Base-by-base conservation (phyloP, 257 asterid species). In the Primulina huaijiensis region DNA sequence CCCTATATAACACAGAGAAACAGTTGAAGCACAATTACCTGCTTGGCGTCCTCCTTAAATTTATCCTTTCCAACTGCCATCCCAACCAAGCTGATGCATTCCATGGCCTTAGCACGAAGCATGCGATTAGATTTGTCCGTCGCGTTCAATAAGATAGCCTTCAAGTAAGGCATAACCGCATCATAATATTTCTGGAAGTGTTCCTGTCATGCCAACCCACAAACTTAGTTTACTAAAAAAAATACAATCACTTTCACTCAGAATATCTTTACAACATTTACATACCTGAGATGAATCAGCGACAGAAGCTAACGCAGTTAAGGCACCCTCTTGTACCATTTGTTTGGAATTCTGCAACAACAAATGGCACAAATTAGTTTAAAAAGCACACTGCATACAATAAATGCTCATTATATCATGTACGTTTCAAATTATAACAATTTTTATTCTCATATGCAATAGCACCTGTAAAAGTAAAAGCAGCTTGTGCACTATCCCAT, bases 101-200 rank as follows among this genome's bases (percentile, higher is more conserved):
- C 96, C 97, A 92, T 86, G 75, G 96, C 96, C 86, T 92, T 92
- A 71, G 97, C 97, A 77, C 97, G 96, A 72, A 92, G 98, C 95
- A 92, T 89, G 63, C 98, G 95, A 65, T 89, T 88, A 53, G 95
- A 80, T 76, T 92, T 92, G 82, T 92, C 94, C 3, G 86, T 88
- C 37, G 98, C 96, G 82, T 85, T 89, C 68, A 87, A 88, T 82
- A 92, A 80, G 74, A 92, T 92, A 59, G 97, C 79, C 76, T 89
- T 89, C 88, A 92, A 81, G 82, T 86, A 92, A 10, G 96, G 97
- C 96, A 92, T 92, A 50, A 92, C 97, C 7, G 89, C 93, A 69
- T 84, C 96, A 78, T 89, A 89, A 79, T 92, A 89, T 73, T 89
- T 92, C 76, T 89, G 88, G 86, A 92, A 92, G 70, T 86, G 89